Evolutionary conservation across 371 early-diverging fungal species (phyloP), one percentile per base, ranked within the genome.

Genomic region (Mortierella sp.): DNA sequence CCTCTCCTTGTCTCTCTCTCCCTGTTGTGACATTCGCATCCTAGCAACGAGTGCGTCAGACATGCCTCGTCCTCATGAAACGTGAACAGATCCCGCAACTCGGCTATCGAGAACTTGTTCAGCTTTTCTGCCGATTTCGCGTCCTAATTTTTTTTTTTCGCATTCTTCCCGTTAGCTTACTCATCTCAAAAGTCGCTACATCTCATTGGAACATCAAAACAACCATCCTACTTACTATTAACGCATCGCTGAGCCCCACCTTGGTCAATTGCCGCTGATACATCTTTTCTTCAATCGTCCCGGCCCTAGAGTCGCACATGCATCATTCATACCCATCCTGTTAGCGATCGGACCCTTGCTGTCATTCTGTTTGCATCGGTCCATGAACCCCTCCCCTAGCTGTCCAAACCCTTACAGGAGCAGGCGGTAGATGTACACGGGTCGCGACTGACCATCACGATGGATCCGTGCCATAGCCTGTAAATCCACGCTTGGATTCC

Each of bases 401-500:
- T 4, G 24, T 47, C 27, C 23, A 30, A 49, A 45, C 19, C 60
- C 71, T 66, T 66, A 71, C 71, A 82, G 76, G 41, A 90, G 58
- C 14, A 91, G 62, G 16, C 89, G 73, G 60, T 90, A 91, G 28
- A 91, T 87, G 47, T 71, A 82, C n/a, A 89, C 90, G 0, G 71
- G 72, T n/a, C 78, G 58, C 45, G 64, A 54, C 64, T 91, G 92
- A 13, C 92, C 92, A 51, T 91, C 89, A 23, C 92, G 79, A 82
- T 89, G 89, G 10, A 89, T 83, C 30, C 91, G 71, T 9, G 89
- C 90, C 89, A 87, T 88, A 1, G 87, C 89, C 67, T 85, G 85
- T 21, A 63, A 71, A 49, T 82, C 88, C 1, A 84, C 78, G 38
- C 81, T 81, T 27, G 85, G 82, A 34, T 82, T 84, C 82, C 86